Conservation (phyloP, 257 asterid genomes). For the Solanum chmielewskii region DNA sequence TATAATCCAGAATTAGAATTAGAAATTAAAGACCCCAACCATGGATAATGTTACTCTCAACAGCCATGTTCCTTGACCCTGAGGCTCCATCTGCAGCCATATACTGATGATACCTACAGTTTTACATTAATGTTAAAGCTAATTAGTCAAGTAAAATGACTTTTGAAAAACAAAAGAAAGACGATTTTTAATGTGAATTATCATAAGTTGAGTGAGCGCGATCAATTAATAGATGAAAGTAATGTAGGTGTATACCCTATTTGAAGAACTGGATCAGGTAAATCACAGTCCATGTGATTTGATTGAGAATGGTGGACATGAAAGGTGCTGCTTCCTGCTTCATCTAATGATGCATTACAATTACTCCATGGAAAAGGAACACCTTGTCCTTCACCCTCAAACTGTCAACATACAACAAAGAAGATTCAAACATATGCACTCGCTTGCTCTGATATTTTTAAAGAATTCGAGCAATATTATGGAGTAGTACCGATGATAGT, state of each 20-base stretch:
- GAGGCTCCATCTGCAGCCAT: constrained; percentile 59
- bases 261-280: constrained; percentile 42
- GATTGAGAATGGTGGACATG: constrained; percentile 31
- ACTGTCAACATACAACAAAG: constrained; percentile 20
- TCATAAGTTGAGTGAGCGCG: background rate
- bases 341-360: constrained; percentile 14
- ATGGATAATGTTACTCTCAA: constrained; percentile 41
- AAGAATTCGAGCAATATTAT: background rate
- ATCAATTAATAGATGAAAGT: background rate
- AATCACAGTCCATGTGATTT: constrained; percentile 37
- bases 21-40: constrained; percentile 55
- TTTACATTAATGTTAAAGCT: background rate
- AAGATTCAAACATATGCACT: background rate
- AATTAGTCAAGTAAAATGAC: background rate
- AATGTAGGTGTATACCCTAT: constrained; percentile 46
- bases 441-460: background rate
- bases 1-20: background rate
- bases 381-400: constrained; percentile 52
- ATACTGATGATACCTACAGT: constrained; percentile 49
- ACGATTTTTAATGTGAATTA: background rate
- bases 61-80: constrained; percentile 39
- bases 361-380: constrained; percentile 42
- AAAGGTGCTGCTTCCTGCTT: constrained; percentile 20
- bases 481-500: constrained; percentile 45
- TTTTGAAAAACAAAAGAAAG: background rate